Evolutionary conservation across 2,329 filamentous ascomycete species (phyloP).

Genomic region (Pestalotiopsis sp.): DNA sequence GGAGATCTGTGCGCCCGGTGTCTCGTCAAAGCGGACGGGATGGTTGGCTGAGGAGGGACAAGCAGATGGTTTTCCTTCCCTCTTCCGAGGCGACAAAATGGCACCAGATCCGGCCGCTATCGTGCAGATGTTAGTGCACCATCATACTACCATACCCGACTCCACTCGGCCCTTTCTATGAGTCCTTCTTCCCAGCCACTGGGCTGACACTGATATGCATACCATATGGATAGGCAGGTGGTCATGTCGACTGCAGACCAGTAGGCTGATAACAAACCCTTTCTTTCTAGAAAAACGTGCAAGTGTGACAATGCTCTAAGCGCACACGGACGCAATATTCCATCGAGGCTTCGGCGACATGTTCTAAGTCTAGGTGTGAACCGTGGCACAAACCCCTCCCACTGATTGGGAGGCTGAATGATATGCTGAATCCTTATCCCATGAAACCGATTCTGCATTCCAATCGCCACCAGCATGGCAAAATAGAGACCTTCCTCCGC

Average conservation of each 20-base stretch:
- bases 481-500: not conserved
- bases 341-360: not conserved
- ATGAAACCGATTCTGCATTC: not conserved
- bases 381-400: not conserved
- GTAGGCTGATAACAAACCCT: not conserved
- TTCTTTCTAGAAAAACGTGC: not conserved
- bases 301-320: not conserved
- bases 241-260: not conserved
- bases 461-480: not conserved
- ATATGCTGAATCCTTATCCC: not conserved
- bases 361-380: not conserved
- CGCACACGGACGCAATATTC: not conserved
- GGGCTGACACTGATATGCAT: not conserved
- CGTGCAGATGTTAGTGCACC: not conserved
- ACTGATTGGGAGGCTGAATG: not conserved
- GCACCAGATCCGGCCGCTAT: not conserved
- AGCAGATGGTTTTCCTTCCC: not conserved
- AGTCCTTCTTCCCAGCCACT: not conserved
- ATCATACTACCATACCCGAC: not conserved
- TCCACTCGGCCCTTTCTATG: not conserved
- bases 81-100: not conserved
- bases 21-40: not conserved
- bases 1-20: slow-evolving; percentile 6
- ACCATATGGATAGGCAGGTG: not conserved
- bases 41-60: not conserved